phyloP scores from a whole-genome alignment of 140 eudicot species.

The Bidens hawaiensis region DNA sequence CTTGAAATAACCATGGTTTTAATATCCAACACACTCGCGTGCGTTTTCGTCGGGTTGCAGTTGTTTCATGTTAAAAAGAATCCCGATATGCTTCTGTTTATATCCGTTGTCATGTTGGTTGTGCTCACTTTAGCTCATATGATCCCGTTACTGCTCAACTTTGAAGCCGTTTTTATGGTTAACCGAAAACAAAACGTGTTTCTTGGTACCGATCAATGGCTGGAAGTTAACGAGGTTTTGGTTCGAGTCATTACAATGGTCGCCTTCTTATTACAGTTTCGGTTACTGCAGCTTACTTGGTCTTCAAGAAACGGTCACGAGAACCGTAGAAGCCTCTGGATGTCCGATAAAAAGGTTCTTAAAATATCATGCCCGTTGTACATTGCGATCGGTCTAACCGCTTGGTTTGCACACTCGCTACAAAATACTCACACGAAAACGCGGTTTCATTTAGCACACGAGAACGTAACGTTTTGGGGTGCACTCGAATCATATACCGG shows the following conservation, averaged over 20 bases:
- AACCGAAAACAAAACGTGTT: conserved; percentile 48
- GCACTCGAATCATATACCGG: too few relatives aligned
- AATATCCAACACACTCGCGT: conserved; percentile 75
- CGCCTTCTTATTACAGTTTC: conserved; percentile 73
- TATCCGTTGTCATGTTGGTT: conserved; percentile 60
- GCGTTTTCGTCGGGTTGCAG: conserved; percentile 72
- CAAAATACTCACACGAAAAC: too few relatives aligned
- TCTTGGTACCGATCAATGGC: conserved; percentile 80
- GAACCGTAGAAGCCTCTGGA: conserved; percentile 34
- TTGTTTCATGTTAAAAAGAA: conserved; percentile 58
- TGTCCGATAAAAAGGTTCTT: conserved; percentile 53
- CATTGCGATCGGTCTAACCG: conserved; percentile 49
- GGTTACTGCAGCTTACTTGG: conserved; percentile 75
- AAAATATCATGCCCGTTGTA: conserved; percentile 46
- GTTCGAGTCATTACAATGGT: conserved; percentile 91
- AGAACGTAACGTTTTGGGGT: conserved; percentile 19
- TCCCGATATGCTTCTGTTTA: conserved; percentile 54
- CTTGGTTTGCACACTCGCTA: not conserved
- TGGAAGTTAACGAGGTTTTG: conserved; percentile 80
- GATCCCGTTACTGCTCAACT: conserved; percentile 71
- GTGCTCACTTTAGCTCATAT: conserved; percentile 70
- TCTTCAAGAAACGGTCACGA: conserved; percentile 46
- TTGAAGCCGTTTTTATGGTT: conserved; percentile 67
- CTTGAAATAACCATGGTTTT: conserved; percentile 88
- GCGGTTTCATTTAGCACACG: too few relatives aligned